A percentile compares a stretch with the other conserved stretches of the same genome.
phyloP scores from a whole-genome alignment of 1,139 yeast species.

The Blastobotrys elegans region DNA sequence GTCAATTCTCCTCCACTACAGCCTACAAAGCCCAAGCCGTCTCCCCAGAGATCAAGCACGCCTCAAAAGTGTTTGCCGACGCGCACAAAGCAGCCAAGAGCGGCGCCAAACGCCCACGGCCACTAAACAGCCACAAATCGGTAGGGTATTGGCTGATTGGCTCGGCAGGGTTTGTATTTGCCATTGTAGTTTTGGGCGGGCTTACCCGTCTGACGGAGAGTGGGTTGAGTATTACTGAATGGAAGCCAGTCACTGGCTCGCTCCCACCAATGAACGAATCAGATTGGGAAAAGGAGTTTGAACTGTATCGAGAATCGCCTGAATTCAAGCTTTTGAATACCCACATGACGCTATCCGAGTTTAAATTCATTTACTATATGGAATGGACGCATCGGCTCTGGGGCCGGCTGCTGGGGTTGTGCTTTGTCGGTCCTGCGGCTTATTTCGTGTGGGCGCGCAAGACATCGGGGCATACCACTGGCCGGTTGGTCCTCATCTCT shows the following conservation, averaged over 20 bases:
- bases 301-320: conserved; percentile 77
- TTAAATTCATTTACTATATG: conserved; percentile 92
- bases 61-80: conserved; percentile 15
- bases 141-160: conserved; percentile 91
- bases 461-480: conserved; percentile 66
- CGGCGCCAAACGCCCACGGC: conserved; percentile 20
- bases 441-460: conserved; percentile 67
- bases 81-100: conserved; percentile 11
- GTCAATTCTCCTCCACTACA: conserved; percentile 9
- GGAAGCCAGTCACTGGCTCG: conserved; percentile 97
- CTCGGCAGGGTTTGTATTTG: conserved; percentile 87
- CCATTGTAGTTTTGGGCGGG: conserved; percentile 95
- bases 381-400: conserved; percentile 96
- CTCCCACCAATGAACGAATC: conserved; percentile 75
- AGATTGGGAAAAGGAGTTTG: conserved; percentile 85
- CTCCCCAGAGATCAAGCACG: conserved; percentile 15
- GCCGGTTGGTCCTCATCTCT: conserved; percentile 65
- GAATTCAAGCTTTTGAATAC: conserved; percentile 88
- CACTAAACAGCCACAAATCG: conserved; percentile 29
- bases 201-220: conserved; percentile 92
- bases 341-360: conserved; percentile 86
- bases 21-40: background rate
- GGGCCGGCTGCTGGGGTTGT: conserved; percentile 85
- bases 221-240: conserved; percentile 93
- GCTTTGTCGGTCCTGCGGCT: conserved; percentile 77